Percentiles rank a stretch among this genome's conserved stretches.
Evolutionary conservation across 352 stramenopile species (phyloP).

Genomic region (Phytopythium ostracodes): DNA sequence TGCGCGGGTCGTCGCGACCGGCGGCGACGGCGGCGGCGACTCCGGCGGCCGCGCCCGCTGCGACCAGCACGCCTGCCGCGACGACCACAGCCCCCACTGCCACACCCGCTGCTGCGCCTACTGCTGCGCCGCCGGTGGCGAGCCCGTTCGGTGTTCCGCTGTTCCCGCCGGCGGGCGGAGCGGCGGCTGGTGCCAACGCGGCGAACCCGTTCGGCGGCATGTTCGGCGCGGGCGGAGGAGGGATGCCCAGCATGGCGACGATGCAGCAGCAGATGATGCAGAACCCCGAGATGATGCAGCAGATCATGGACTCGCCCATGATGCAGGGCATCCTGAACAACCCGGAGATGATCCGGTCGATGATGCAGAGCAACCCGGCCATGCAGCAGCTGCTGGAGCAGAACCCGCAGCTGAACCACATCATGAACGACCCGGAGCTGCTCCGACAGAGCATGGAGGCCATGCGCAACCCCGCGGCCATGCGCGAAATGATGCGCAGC

Average conservation of each 20-base stretch:
- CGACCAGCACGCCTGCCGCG: constrained; percentile 17
- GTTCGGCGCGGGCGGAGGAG: constrained; percentile 29
- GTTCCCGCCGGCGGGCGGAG: constrained; percentile 24
- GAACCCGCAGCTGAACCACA: constrained; percentile 95
- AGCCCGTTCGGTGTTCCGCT: constrained; percentile 59
- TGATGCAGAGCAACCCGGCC: constrained; percentile 96
- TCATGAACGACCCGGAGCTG: constrained; percentile 95
- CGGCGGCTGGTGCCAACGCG: constrained; percentile 9
- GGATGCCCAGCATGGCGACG: constrained; percentile 62
- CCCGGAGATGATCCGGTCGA: constrained; percentile 93
- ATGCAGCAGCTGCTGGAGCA: constrained; percentile 94
- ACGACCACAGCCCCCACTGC: constrained; percentile 12
- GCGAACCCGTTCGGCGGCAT: constrained; percentile 61
- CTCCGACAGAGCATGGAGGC: constrained; percentile 95
- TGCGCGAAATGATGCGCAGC: constrained; percentile 96
- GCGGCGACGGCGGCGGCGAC: constrained; percentile 20
- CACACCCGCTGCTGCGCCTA: constrained; percentile 14
- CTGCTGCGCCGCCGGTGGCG: constrained; percentile 10
- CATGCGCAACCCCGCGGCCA: constrained; percentile 94
- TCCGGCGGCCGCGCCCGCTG: constrained; percentile 12
- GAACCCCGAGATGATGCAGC: constrained; percentile 85
- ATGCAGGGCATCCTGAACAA: constrained; percentile 94
- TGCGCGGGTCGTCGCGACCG: constrained; percentile 55
- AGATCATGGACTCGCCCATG: constrained; percentile 89
- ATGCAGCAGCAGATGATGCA: constrained; percentile 89